These are phyloP conservation scores for Colletotrichum tabaci DNA, from an alignment of 2,329 filamentous ascomycete species.

Conservation along the genomic window DNA sequence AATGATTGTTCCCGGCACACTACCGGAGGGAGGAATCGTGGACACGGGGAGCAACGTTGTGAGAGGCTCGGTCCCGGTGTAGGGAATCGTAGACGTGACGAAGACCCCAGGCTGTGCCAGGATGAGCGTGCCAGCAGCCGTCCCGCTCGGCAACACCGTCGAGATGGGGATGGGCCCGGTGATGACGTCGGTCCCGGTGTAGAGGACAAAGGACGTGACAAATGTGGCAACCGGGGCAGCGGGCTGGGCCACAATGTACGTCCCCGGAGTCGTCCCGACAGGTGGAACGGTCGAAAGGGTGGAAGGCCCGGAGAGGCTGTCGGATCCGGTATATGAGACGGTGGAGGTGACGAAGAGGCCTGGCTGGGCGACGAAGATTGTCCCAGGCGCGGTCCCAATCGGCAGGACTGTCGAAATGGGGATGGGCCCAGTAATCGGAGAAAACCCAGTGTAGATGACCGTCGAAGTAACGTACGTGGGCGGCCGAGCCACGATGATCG, in stretches of 20 bases:
- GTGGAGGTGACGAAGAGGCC: constrained; percentile 8
- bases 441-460: constrained; percentile 8
- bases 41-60: constrained; percentile 1
- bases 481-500: constrained; percentile 26
- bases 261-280: constrained; percentile 18
- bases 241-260: constrained; percentile 23
- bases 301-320: constrained; percentile 2
- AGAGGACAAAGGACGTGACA: neutral
- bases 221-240: neutral
- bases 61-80: neutral
- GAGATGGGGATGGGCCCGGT: constrained; percentile 13
- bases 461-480: constrained; percentile 28
- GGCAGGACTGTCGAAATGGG: constrained; percentile 29
- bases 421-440: constrained; percentile 4
- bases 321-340: constrained; percentile 6
- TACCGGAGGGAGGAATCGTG: constrained; percentile 13
- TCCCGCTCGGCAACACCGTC: constrained; percentile 25
- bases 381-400: constrained; percentile 23
- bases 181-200: constrained; percentile 2
- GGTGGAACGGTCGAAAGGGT: constrained; percentile 23
- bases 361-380: constrained; percentile 19
- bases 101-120: constrained; percentile 11
- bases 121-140: constrained; percentile 24
- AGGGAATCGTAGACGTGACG: constrained; percentile 9
- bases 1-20: constrained; percentile 5